A percentile compares a stretch with the other conserved stretches of the same genome.
These are phyloP conservation scores for Aspergillus ellipticus DNA, from an alignment of 495 filamentous ascomycete species.

Conservation along the genomic window DNA sequence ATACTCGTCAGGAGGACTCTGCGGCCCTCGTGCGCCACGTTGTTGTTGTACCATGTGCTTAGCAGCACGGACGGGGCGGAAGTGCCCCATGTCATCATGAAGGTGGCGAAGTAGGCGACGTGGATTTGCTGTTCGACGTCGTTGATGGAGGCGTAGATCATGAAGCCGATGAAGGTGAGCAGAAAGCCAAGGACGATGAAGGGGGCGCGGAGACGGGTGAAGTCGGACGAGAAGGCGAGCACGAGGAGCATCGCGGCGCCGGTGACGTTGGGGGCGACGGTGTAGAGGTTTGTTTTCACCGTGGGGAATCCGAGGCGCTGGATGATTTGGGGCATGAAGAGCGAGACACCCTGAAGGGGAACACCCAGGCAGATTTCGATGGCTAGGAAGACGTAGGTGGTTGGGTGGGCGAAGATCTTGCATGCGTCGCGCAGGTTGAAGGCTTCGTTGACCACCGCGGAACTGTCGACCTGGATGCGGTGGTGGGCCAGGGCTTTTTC, in stretches of 20 bases:
- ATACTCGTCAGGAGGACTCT: slow-evolving; percentile 69
- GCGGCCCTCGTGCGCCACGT: slow-evolving; percentile 69
- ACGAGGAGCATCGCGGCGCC: slow-evolving; percentile 68
- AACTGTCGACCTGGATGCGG: slow-evolving; percentile 71
- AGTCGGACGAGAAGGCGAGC: slow-evolving; percentile 65
- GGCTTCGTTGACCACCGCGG: slow-evolving; percentile 65
- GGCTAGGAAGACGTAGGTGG: slow-evolving; percentile 58
- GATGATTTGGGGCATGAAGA: slow-evolving; percentile 76
- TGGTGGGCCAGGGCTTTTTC: slow-evolving; percentile 70
- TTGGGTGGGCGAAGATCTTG: slow-evolving; percentile 59
- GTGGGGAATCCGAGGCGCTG: slow-evolving; percentile 56
- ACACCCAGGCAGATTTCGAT: slow-evolving; percentile 77
- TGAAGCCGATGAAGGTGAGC: slow-evolving; percentile 70
- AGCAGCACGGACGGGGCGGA: slow-evolving; percentile 52
- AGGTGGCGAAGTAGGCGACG: slow-evolving; percentile 72
- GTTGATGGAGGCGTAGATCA: slow-evolving; percentile 65
- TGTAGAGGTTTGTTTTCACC: slow-evolving; percentile 74
- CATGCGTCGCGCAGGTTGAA: slow-evolving; percentile 64
- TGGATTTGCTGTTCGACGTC: slow-evolving; percentile 56
- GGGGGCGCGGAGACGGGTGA: slow-evolving; percentile 61
- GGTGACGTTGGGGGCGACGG: slow-evolving; percentile 66
- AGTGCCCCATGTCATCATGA: slow-evolving; percentile 79
- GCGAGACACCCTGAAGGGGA: slow-evolving; percentile 63
- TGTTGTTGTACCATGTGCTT: slow-evolving; percentile 72
- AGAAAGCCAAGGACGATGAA: slow-evolving; percentile 71